Evolutionary conservation across 1,284 basidiomycete genomes (phyloP).

Genomic region (Ganoderma multipileum): DNA sequence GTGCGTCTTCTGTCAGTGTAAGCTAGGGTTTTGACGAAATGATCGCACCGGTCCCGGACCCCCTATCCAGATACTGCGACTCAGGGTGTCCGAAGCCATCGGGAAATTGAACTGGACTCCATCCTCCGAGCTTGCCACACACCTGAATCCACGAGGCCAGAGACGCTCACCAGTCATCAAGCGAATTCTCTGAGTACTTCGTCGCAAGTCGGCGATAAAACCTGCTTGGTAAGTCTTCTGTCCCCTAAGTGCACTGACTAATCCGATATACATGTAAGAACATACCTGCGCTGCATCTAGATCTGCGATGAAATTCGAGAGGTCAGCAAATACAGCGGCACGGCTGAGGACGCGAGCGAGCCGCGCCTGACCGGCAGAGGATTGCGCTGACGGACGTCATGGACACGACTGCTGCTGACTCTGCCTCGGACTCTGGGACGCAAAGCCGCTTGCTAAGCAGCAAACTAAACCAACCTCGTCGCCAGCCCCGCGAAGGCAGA

Average conservation of each 20-base stretch:
- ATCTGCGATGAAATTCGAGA: neutral
- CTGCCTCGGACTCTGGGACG: no score
- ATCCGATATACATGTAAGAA: neutral
- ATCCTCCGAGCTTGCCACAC: no score
- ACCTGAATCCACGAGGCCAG: no score
- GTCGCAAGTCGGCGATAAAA: no score
- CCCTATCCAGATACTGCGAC: slow-evolving; percentile 54
- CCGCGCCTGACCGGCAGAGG: neutral
- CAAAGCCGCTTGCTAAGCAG: neutral
- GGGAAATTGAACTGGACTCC: no score
- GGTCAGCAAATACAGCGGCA: neutral
- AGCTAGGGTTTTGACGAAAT: slow-evolving; percentile 1
- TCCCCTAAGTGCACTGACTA: neutral
- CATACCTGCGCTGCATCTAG: neutral
- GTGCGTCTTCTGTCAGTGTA: slow-evolving; percentile 18
- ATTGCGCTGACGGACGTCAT: neutral
- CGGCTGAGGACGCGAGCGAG: no score
- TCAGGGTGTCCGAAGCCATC: slow-evolving; percentile 54
- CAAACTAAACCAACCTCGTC: neutral
- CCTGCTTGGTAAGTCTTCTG: neutral
- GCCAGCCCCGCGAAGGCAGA: neutral
- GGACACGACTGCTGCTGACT: neutral
- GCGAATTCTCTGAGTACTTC: no score
- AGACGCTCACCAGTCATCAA: no score
- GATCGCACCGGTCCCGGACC: neutral